phyloP scores from a whole-genome alignment of 148 eudicot species.

The Agrostemma githago region DNA sequence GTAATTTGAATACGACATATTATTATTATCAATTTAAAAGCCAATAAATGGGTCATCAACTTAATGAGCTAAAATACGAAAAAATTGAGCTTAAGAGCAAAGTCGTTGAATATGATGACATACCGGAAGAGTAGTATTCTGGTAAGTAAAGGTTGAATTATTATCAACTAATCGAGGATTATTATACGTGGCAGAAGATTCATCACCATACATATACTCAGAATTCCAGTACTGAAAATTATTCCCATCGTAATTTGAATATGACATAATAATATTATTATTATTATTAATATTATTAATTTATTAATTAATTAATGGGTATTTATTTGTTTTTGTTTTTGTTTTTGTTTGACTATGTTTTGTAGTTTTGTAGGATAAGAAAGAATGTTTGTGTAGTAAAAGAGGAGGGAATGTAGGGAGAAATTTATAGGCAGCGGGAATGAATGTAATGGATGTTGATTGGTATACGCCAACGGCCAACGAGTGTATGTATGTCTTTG shows the following conservation, averaged over 20 bases:
- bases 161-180: background rate
- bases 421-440: conserved; percentile 5
- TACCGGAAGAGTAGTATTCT: background rate
- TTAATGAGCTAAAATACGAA: too few relatives aligned
- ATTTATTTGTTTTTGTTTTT: too few relatives aligned
- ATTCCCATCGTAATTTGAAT: background rate
- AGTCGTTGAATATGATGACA: background rate
- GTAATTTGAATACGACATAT: conserved; percentile 5
- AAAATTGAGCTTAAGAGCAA: background rate
- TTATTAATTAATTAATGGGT: too few relatives aligned
- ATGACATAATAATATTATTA: background rate
- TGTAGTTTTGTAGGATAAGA: background rate
- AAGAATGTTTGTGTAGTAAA: background rate
- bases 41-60: too few relatives aligned
- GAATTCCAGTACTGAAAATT: background rate
- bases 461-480: background rate
- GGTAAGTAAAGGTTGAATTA: background rate
- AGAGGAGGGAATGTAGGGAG: conserved; percentile 8
- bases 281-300: too few relatives aligned
- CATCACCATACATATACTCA: background rate
- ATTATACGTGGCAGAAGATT: background rate
- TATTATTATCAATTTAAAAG: too few relatives aligned
- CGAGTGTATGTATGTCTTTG: background rate
- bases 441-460: background rate
- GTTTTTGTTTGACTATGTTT: background rate